phyloP scores from a whole-genome alignment of 2,329 filamentous ascomycete genomes.

The Pseudomassariella vexata region DNA sequence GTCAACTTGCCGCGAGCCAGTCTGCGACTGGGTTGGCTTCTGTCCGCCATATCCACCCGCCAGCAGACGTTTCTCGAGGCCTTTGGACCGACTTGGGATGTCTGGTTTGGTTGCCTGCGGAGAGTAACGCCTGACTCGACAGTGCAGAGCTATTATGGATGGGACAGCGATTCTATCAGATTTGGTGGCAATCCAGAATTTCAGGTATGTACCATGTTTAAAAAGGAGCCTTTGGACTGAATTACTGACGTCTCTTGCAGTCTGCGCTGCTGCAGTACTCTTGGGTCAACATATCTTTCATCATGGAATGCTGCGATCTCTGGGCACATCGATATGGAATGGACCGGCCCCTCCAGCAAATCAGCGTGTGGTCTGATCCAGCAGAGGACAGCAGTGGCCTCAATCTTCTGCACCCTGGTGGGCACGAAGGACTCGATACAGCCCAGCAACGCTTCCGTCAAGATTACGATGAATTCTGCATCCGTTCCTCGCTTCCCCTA shows the following conservation, averaged over 20 bases:
- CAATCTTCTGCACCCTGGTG: slow-evolving; percentile 11
- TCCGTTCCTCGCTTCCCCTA: slow-evolving; percentile 12
- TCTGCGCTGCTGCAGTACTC: slow-evolving; percentile 35
- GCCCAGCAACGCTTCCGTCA: slow-evolving; percentile 15
- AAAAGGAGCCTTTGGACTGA: background rate
- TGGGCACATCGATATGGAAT: slow-evolving; percentile 36
- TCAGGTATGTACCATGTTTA: slow-evolving; percentile 31
- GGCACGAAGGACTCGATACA: slow-evolving; percentile 13
- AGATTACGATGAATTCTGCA: slow-evolving; percentile 18
- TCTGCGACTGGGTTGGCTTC: slow-evolving; percentile 36
- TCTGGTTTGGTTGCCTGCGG: slow-evolving; percentile 25
- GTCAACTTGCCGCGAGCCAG: slow-evolving; percentile 39
- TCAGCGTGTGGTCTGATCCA: slow-evolving; percentile 18
- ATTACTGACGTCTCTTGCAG: no score
- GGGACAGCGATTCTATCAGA: slow-evolving; percentile 20
- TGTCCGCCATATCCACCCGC: slow-evolving; percentile 33
- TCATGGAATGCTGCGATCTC: slow-evolving; percentile 40
- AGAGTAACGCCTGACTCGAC: background rate
- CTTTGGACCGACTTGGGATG: slow-evolving; percentile 35
- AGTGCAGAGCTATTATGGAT: slow-evolving; percentile 17
- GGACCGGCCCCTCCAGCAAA: slow-evolving; percentile 27
- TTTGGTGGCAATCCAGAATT: slow-evolving; percentile 33
- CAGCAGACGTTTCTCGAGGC: slow-evolving; percentile 27
- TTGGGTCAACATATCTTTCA: slow-evolving; percentile 38
- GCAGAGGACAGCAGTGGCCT: no score